A percentile compares a stretch with the other conserved stretches of the same genome.
These are phyloP conservation scores for Castanospermum australe DNA, from an alignment of 306 rosid genomes.

Conservation along the genomic window DNA sequence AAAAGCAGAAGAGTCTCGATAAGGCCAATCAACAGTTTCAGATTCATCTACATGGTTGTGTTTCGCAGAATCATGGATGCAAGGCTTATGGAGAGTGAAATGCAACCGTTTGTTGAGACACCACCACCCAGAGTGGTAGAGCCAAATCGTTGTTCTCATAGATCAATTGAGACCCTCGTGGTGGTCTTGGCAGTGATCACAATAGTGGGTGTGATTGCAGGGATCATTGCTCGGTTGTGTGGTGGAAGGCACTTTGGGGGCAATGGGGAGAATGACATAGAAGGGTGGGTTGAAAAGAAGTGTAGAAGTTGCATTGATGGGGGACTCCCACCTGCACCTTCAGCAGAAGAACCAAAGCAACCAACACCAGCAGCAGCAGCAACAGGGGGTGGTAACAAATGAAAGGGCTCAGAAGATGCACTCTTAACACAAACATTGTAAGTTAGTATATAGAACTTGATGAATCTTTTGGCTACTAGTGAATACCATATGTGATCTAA, in stretches of 20 bases:
- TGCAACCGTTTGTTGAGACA: slow-evolving; percentile 42
- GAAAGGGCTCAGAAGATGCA: slow-evolving; percentile 14
- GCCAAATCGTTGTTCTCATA: slow-evolving; percentile 42
- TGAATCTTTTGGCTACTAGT: slow-evolving; percentile 15
- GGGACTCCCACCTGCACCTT: slow-evolving; percentile 45
- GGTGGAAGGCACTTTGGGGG: slow-evolving; percentile 78
- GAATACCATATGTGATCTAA: neutral
- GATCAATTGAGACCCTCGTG: slow-evolving; percentile 75
- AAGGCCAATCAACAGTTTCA: slow-evolving; percentile 12
- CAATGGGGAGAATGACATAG: slow-evolving; percentile 72
- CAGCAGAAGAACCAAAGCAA: slow-evolving; percentile 48
- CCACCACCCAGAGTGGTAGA: slow-evolving; percentile 39
- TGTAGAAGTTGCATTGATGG: slow-evolving; percentile 85
- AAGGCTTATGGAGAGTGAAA: slow-evolving; percentile 38
- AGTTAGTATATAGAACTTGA: slow-evolving; percentile 24
- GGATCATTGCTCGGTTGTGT: slow-evolving; percentile 72
- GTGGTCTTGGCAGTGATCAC: slow-evolving; percentile 78
- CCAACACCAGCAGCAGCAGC: slow-evolving; percentile 31
- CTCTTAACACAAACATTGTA: slow-evolving; percentile 27
- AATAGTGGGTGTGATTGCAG: slow-evolving; percentile 68
- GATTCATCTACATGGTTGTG: neutral
- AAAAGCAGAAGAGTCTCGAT: neutral
- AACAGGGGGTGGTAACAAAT: slow-evolving; percentile 44
- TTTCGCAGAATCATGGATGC: slow-evolving; percentile 25
- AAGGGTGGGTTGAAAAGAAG: slow-evolving; percentile 83